A percentile compares a stretch with the other conserved stretches of the same genome.
These are phyloP conservation scores for Candida insectorum DNA, from an alignment of 805 yeast species.

Conservation along the genomic window DNA sequence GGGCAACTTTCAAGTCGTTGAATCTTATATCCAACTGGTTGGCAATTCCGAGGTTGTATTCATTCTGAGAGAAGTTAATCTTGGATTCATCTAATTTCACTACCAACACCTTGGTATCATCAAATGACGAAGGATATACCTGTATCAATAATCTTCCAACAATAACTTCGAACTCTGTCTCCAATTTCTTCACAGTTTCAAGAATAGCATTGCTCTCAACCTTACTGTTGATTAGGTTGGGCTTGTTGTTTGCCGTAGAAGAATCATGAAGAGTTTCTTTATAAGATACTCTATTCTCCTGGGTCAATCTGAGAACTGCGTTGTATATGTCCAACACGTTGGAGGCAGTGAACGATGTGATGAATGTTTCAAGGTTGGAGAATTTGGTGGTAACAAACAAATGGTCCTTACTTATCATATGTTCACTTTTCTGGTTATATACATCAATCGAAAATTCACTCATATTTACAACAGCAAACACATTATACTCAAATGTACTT, in stretches of 20 bases:
- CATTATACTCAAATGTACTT: slow-evolving; percentile 79
- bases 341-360: slow-evolving; percentile 84
- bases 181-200: slow-evolving; percentile 44
- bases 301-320: slow-evolving; percentile 65
- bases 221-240: slow-evolving; percentile 2
- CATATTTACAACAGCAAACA: slow-evolving; percentile 65
- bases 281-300: slow-evolving; percentile 70
- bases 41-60: slow-evolving; percentile 42
- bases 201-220: slow-evolving; percentile 17
- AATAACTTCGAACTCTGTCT: slow-evolving; percentile 64
- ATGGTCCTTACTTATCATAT: slow-evolving; percentile 53
- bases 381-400: slow-evolving; percentile 50
- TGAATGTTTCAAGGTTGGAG: slow-evolving; percentile 54
- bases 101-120: slow-evolving; percentile 73
- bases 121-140: slow-evolving; percentile 78
- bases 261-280: slow-evolving; percentile 71
- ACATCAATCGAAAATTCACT: slow-evolving; percentile 49
- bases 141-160: slow-evolving; percentile 57
- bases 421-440: slow-evolving; percentile 62
- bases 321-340: slow-evolving; percentile 75
- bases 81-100: slow-evolving; percentile 51
- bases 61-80: slow-evolving; percentile 52
- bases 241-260: slow-evolving; percentile 3
- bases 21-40: slow-evolving; percentile 60
- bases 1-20: slow-evolving; percentile 61